Percentiles rank a stretch among this genome's conserved stretches.
Conservation (phyloP, 2,329 filamentous ascomycete genomes). For the Dactylonectria estremocensis region DNA sequence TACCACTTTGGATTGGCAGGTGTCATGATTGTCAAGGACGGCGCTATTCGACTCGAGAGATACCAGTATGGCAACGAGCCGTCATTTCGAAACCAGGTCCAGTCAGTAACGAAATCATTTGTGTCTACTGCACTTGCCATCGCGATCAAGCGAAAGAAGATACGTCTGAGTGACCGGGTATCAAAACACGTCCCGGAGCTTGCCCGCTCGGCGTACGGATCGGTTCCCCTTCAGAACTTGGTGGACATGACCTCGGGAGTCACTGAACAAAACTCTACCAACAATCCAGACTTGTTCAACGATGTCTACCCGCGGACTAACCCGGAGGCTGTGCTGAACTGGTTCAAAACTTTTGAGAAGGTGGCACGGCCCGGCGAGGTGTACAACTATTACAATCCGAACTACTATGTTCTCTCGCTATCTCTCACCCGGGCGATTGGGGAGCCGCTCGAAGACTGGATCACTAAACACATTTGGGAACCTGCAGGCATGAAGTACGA, state of each 20-base stretch:
- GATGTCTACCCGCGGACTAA: conserved; percentile 1
- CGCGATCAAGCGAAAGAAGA: not conserved
- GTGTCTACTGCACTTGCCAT: not conserved
- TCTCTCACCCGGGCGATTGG: conserved; percentile 6
- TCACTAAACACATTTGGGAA: conserved; percentile 1
- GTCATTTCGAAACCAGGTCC: conserved; percentile 2
- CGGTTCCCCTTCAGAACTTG: not conserved
- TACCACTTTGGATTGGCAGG: not conserved
- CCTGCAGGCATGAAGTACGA: conserved; percentile 12
- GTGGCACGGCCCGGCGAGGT: not conserved
- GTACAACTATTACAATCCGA: conserved; percentile 12
- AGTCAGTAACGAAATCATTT: conserved; percentile 4
- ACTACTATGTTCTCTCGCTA: conserved; percentile 9
- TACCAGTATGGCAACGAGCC: conserved; percentile 9
- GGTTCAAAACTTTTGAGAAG: conserved; percentile 7
- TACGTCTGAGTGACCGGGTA: not conserved
- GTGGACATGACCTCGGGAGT: conserved; percentile 3
- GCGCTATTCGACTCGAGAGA: not conserved
- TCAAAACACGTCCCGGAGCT: not conserved
- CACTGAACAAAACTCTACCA: not conserved
- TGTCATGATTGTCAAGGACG: not conserved
- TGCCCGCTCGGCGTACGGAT: no score
- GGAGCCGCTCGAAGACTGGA: not conserved
- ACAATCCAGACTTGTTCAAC: conserved; percentile 4
- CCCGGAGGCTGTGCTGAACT: not conserved